Conservation (phyloP, 352 stramenopile species). For the Globisporangium paroecandrum region DNA sequence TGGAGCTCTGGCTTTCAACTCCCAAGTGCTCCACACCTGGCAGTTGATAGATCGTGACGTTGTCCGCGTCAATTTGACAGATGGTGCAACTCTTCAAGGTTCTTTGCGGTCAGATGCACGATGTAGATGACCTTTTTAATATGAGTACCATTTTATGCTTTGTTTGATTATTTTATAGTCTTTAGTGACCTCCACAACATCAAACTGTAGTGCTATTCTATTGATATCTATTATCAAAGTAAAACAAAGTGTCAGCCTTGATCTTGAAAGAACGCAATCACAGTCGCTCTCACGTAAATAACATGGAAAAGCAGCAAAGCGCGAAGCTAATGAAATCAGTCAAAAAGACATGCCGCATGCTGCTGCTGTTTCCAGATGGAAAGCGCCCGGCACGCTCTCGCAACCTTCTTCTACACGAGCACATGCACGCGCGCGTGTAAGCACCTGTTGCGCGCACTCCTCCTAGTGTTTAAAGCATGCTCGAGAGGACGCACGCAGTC, state of each 20-base stretch:
- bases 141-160: fast-evolving
- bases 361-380: background rate
- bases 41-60: slow-evolving; percentile 1
- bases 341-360: background rate
- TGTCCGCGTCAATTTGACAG: slow-evolving; percentile 5
- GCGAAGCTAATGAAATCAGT: background rate
- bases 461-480: background rate
- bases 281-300: background rate
- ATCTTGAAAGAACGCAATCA: slow-evolving; percentile 2
- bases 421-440: background rate
- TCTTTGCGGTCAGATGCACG: background rate
- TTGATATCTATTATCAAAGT: background rate
- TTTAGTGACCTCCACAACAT: background rate
- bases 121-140: background rate
- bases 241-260: background rate
- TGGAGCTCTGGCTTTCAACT: background rate
- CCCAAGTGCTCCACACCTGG: background rate
- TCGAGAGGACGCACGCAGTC: too few species aligned
- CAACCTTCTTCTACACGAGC: background rate
- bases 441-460: background rate
- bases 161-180: background rate
- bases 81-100: slow-evolving; percentile 1
- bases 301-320: background rate
- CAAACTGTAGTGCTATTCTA: too few species aligned
- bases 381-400: background rate